These are phyloP conservation scores for Heracleum sosnowskyi DNA, from an alignment of 129 eudicot genomes.

Conservation along the genomic window DNA sequence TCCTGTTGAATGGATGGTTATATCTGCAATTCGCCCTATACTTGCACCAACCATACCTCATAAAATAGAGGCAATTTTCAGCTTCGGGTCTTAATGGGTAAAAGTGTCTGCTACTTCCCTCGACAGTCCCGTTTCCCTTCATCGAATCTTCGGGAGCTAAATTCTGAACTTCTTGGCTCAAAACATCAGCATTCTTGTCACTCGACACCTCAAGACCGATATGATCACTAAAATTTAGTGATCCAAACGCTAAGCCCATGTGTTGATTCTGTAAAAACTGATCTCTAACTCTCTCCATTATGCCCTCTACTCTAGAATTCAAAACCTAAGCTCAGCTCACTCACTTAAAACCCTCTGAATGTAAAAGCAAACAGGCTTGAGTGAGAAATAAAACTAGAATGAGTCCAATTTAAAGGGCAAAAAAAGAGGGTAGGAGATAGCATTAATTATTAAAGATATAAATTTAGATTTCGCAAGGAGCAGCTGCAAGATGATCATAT, in stretches of 20 bases:
- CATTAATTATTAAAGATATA: not conserved
- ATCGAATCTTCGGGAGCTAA: not conserved
- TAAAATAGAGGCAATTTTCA: constrained; percentile 63
- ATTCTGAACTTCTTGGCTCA: not conserved
- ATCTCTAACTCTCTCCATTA: not conserved
- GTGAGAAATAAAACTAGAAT: not conserved
- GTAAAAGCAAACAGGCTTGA: not conserved
- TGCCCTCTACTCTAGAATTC: not conserved
- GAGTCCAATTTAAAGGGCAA: not conserved
- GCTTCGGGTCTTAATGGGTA: constrained; percentile 77
- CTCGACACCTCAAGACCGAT: not conserved
- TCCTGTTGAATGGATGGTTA: constrained; percentile 65
- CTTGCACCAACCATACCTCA: constrained; percentile 62
- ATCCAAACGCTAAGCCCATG: not conserved
- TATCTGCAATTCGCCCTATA: constrained; percentile 73
- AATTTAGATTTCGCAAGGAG: not conserved
- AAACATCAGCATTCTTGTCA: not conserved
- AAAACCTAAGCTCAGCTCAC: not conserved
- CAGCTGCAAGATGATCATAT: not conserved
- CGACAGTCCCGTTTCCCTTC: constrained; percentile 8
- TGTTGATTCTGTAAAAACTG: not conserved
- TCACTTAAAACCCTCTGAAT: too few relatives aligned
- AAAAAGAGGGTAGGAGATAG: not conserved
- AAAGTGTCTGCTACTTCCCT: constrained; percentile 21
- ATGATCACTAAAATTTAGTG: not conserved